Percentiles rank a stretch among this genome's conserved stretches.
Evolutionary conservation across 768 basidiomycete species (phyloP).

Genomic region (Pleurotus tuber-regium): DNA sequence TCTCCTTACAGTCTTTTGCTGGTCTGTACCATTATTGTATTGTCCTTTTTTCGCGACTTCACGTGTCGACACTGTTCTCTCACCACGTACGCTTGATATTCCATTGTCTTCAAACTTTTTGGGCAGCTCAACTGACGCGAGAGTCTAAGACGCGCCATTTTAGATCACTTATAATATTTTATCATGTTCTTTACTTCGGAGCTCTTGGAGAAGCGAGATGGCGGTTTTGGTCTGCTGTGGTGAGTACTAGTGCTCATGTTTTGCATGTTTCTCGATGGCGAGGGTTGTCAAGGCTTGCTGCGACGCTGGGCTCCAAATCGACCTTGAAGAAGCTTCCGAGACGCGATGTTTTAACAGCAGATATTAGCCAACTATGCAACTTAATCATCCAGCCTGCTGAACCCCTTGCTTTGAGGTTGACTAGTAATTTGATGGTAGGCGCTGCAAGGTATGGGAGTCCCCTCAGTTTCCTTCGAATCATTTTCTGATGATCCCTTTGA

Average conservation of each 20-base stretch:
- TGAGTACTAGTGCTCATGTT: slow-evolving; percentile 23
- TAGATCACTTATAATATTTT: background rate
- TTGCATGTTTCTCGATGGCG: background rate
- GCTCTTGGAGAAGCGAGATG: slow-evolving; percentile 76
- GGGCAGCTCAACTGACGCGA: too few species aligned
- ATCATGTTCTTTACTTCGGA: slow-evolving; percentile 90
- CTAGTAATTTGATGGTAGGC: slow-evolving; percentile 87
- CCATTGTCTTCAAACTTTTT: too few species aligned
- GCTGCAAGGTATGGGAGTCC: slow-evolving; percentile 76
- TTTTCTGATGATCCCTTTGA: background rate
- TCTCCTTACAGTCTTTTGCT: slow-evolving; percentile 7
- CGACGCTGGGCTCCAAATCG: slow-evolving; percentile 87
- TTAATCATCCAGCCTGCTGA: slow-evolving; percentile 82
- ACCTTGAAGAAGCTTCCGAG: slow-evolving; percentile 80
- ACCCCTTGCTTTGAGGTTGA: slow-evolving; percentile 82
- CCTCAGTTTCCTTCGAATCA: too few species aligned
- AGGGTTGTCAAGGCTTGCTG: slow-evolving; percentile 86
- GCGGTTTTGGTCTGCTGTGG: slow-evolving; percentile 90
- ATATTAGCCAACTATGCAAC: slow-evolving; percentile 78
- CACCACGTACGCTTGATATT: too few species aligned
- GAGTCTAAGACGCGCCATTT: too few species aligned
- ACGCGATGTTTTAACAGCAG: slow-evolving; percentile 80
- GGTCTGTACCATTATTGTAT: slow-evolving; percentile 11
- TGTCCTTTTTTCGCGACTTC: slow-evolving; percentile 8
- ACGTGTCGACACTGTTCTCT: background rate